Conservation (phyloP, 2,329 filamentous ascomycete species). For the Nigrospora sphaerica region DNA sequence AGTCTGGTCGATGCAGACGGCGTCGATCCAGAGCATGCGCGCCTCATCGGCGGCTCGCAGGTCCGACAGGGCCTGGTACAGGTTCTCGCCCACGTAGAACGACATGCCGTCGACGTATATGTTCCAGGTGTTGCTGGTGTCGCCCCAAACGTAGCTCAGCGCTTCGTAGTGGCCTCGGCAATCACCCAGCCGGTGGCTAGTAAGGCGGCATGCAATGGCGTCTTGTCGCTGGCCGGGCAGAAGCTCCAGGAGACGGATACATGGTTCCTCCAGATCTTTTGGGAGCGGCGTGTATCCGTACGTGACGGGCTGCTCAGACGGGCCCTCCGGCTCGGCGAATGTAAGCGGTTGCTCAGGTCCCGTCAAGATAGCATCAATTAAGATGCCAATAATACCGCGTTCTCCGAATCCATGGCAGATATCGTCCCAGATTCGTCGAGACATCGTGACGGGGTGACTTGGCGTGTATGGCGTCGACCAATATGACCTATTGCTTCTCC, state of each 20-base stretch:
- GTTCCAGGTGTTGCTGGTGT: not conserved
- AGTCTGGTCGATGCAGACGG: constrained; percentile 8
- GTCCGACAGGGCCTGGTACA: not conserved
- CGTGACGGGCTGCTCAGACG: not conserved
- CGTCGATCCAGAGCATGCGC: constrained; percentile 6
- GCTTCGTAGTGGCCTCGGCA: not conserved
- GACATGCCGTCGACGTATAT: not conserved
- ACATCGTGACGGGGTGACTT: not conserved
- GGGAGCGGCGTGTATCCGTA: not conserved
- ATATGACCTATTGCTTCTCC: no score
- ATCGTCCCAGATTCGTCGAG: not conserved
- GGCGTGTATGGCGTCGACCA: not conserved
- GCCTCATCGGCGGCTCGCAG: not conserved
- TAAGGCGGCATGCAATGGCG: not conserved
- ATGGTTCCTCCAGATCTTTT: not conserved
- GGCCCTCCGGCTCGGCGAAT: not conserved
- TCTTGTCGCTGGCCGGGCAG: not conserved
- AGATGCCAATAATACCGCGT: not conserved
- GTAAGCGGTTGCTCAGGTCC: not conserved
- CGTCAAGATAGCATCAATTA: not conserved
- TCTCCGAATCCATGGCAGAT: not conserved
- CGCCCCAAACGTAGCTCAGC: not conserved
- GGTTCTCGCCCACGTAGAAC: not conserved
- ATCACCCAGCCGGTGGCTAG: not conserved
- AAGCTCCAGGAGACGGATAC: not conserved